Evolutionary conservation across 2,329 filamentous ascomycete genomes (phyloP), one percentile per base, ranked within the genome.

Genomic region (Paramyrothecium roridum): DNA sequence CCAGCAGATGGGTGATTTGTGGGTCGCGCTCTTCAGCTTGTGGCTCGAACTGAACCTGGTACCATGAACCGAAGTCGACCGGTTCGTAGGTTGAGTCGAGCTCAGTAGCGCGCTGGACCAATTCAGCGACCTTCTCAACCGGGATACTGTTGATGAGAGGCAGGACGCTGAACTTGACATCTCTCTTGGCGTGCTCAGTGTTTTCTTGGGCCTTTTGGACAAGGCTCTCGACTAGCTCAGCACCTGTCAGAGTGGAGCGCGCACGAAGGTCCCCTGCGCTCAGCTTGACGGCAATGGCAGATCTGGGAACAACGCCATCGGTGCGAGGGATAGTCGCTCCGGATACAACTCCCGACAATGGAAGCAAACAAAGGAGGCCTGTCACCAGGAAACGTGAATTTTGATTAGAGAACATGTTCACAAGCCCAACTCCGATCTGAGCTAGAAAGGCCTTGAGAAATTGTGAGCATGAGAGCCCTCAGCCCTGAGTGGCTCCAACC

Each of bases 241-340:
- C 21, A 8, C 52, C 52, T 7, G 3, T 43, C 16, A 46, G 50
- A 46, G 19, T 23, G 17, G 21, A 48, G 7, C 46, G 46, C 13
- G 46, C 13, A 3, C 17, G 48, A 12, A 50, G 48, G 8, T 17
- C 20, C 7, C 6, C 33, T 21, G 30, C 40, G 47, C n/a, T 54
- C 12, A 54, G 26, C 33, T 54, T 54, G 52, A 54, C 30, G 2
- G 52, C 52, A 45, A 54, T 50, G 26, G 52, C 43, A 37, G 52
- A 34, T 43, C 50, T 54, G 8, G 43, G 19, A 16, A 11, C 7
- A 19, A 48, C 46, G 6, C 12, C 46, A 48, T 48, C 22, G 46
- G 11, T 13, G 16, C 37, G 13, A 43, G 37, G 20, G 7, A 20
- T 16, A 48, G 20, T 21, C 16, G 46, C 16, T 48, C 16, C 46